Evolutionary conservation across 1,284 basidiomycete genomes (phyloP).

Genomic region (Wolfiporia cocos): DNA sequence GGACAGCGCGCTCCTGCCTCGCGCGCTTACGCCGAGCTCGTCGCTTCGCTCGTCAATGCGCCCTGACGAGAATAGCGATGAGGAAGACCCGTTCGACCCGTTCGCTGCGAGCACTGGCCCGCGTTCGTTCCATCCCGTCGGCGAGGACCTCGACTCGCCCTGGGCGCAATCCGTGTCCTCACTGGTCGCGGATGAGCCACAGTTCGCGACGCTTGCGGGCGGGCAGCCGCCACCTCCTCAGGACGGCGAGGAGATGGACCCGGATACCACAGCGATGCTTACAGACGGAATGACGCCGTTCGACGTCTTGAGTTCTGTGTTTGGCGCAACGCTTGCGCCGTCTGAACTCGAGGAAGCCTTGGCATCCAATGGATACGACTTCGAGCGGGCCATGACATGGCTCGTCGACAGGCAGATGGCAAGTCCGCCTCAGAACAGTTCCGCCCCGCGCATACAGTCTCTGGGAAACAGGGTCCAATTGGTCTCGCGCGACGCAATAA

Average conservation of each 20-base stretch:
- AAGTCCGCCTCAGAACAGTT: constrained; percentile 32
- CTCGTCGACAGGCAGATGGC: constrained; percentile 71
- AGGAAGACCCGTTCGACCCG: constrained; percentile 74
- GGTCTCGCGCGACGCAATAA: constrained; percentile 44
- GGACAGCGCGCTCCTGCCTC: constrained; percentile 55
- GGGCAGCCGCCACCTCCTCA: constrained; percentile 1
- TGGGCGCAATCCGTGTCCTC: constrained; percentile 50
- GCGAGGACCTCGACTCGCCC: constrained; percentile 53
- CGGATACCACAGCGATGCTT: constrained; percentile 51
- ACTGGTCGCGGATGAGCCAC: constrained; percentile 41
- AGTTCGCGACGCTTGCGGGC: constrained; percentile 11
- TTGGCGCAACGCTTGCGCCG: constrained; percentile 82
- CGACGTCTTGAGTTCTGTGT: constrained; percentile 91
- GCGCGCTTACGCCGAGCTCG: constrained; percentile 47
- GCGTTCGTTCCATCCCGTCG: constrained; percentile 56
- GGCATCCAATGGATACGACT: constrained; percentile 84
- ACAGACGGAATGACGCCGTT: constrained; percentile 95
- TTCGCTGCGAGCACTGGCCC: constrained; percentile 46
- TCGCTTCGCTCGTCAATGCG: constrained; percentile 57
- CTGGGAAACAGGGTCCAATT: constrained; percentile 59
- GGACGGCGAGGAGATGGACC: constrained; percentile 37
- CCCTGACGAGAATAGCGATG: constrained; percentile 50
- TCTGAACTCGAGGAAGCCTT: constrained; percentile 93
- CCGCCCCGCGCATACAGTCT: constrained; percentile 47
- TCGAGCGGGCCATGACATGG: constrained; percentile 91